Evolutionary conservation across 2,329 filamentous ascomycete species (phyloP).

Genomic region (Claviceps citrina): DNA sequence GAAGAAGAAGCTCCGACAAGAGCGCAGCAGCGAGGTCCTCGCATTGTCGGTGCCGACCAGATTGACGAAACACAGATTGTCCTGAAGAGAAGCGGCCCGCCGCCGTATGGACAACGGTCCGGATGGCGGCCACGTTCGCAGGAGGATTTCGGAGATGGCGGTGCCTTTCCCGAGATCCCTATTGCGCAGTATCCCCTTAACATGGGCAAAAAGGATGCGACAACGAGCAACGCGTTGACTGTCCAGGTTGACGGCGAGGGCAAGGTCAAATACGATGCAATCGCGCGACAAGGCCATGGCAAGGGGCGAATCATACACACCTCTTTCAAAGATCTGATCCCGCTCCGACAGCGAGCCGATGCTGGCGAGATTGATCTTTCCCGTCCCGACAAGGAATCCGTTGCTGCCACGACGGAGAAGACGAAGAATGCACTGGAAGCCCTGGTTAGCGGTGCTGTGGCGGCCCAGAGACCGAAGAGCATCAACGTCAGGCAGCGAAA

Average conservation of each 20-base stretch:
- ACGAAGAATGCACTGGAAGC: slow-evolving; percentile 75
- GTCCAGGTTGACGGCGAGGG: slow-evolving; percentile 82
- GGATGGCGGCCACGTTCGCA: slow-evolving; percentile 81
- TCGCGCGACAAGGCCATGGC: slow-evolving; percentile 75
- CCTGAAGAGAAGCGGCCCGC: slow-evolving; percentile 67
- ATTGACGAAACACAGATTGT: slow-evolving; percentile 78
- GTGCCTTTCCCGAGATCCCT: slow-evolving; percentile 85
- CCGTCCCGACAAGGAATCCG: slow-evolving; percentile 69
- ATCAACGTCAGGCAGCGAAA: slow-evolving; percentile 66
- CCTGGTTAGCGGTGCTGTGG: slow-evolving; percentile 70
- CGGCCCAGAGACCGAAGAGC: slow-evolving; percentile 91
- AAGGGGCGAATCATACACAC: slow-evolving; percentile 78
- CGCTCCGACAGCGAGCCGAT: slow-evolving; percentile 80
- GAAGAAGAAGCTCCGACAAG: slow-evolving; percentile 64
- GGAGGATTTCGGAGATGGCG: slow-evolving; percentile 92
- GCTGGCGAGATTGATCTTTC: slow-evolving; percentile 81
- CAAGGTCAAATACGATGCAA: slow-evolving; percentile 92
- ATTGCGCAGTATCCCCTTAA: slow-evolving; percentile 91
- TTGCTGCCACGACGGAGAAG: slow-evolving; percentile 68
- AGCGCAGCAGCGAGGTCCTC: slow-evolving; percentile 61
- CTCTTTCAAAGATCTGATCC: slow-evolving; percentile 93
- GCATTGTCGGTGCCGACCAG: slow-evolving; percentile 65
- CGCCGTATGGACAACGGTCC: slow-evolving; percentile 70
- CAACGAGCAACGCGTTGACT: slow-evolving; percentile 72
- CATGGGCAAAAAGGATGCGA: slow-evolving; percentile 70